Base-by-base conservation (phyloP, 202 grass and related monocot species). In the Cymbopogon flexuosus region DNA sequence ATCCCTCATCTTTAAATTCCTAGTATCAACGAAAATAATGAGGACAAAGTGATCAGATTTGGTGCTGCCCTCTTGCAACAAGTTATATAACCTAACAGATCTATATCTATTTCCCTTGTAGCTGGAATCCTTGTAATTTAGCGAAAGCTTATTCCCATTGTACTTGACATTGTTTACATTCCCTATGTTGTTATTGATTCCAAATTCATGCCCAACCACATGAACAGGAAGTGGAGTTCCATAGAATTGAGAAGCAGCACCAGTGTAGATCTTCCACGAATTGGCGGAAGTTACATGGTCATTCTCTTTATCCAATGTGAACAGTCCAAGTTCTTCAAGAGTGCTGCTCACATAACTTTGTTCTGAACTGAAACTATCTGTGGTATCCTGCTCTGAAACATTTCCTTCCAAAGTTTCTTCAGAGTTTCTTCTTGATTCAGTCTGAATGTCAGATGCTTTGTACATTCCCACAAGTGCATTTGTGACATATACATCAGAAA, bases 401-500 rank as follows among this genome's bases (percentile, higher is more conserved):
- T 79, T 68, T 74, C 39, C 72, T 35, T 46, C 15, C 37, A 68
- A 82, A 56, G 37, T 75, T 71, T 88, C 72, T 75, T 67, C 54
- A 76, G 65, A 31, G 46, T 33, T 68, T 81, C 51, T 79, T 72
- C 23, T 75, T 67, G 72, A 56, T 79, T 74, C 74, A 15, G 39
- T 66, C 30, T 24, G 70, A 83, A 33, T 21, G 45, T 79, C 76
- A 70, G 92, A 88, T 82, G 85, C 89, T 84, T 42, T 80, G 80
- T 97, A 97, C 87, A 91, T 87, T 87, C 92, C 92, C 30, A 92
- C 84, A 74, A 97, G 90, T 79, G 91, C 94, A 84, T 94, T 84
- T 73, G 87, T 52, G 15, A 91, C 91, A 35, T 94, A 87, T 27
- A 94, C 87, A 92, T 97, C 92, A 86, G 91, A 92, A 84, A 94